These are phyloP conservation scores for Cladosporium oxysporum DNA, from an alignment of 2,329 filamentous ascomycete species.

Conservation along the genomic window DNA sequence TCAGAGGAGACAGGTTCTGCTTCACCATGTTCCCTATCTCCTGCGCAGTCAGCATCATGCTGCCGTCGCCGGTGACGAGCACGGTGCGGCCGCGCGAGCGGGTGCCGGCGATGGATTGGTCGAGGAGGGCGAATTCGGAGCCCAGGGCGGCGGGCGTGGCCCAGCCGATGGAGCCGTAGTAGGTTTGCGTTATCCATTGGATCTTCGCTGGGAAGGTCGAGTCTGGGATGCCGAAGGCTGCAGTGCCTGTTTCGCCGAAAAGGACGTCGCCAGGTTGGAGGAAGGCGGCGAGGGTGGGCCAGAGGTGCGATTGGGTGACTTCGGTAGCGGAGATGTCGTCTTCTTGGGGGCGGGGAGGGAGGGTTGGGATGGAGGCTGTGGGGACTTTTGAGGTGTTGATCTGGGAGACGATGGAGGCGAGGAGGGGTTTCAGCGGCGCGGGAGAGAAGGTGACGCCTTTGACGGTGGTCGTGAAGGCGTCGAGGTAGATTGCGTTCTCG, in stretches of 20 bases:
- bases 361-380: conserved; percentile 30
- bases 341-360: conserved; percentile 34
- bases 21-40: conserved; percentile 65
- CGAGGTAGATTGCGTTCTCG: conserved; percentile 39
- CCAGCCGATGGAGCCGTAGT: conserved; percentile 49
- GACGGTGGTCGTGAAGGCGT: conserved; percentile 42
- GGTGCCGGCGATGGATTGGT: conserved; percentile 40
- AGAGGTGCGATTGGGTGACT: conserved; percentile 48
- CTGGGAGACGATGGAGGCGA: conserved; percentile 33
- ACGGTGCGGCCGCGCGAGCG: conserved; percentile 58
- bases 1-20: conserved; percentile 37
- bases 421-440: conserved; percentile 42
- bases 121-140: conserved; percentile 51
- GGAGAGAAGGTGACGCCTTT: conserved; percentile 34
- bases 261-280: conserved; percentile 42
- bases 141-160: conserved; percentile 46
- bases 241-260: conserved; percentile 46
- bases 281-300: conserved; percentile 40
- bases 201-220: conserved; percentile 27
- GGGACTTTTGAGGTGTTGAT: conserved; percentile 30
- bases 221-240: conserved; percentile 42
- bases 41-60: conserved; percentile 66
- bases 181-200: conserved; percentile 43
- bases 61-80: conserved; percentile 66
- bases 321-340: conserved; percentile 38